Percentiles rank a stretch among this genome's conserved stretches.
Evolutionary conservation across 2,329 filamentous ascomycete species (phyloP).

Genomic region (Thermothelomyces thermophilus): DNA sequence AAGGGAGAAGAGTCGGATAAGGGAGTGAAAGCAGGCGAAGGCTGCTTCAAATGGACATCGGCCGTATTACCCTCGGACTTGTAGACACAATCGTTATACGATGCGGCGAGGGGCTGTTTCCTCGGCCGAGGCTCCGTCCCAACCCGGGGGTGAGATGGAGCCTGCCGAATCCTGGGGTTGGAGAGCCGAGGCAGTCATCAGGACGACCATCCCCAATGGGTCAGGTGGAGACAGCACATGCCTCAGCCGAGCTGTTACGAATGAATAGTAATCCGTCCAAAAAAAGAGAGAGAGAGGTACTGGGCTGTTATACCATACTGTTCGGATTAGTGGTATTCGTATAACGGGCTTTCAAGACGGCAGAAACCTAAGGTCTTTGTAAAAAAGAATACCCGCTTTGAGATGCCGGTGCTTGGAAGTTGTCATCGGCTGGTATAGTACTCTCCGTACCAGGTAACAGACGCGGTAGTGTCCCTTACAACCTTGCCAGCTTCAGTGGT

Average conservation of each 20-base stretch:
- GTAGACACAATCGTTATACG: conserved; percentile 11
- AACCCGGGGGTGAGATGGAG: background rate
- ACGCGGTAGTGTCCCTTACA: too few species aligned
- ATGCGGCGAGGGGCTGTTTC: conserved; percentile 3
- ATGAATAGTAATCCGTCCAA: too few species aligned
- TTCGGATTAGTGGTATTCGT: too few species aligned
- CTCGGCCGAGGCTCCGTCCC: conserved; percentile 6
- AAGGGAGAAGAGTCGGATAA: background rate
- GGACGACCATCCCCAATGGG: conserved; percentile 3
- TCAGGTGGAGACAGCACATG: conserved; percentile 1
- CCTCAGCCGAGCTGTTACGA: background rate
- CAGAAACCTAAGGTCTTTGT: too few species aligned
- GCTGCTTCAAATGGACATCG: conserved; percentile 7
- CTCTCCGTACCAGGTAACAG: too few species aligned
- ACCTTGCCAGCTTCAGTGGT: too few species aligned
- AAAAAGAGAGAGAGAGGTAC: too few species aligned
- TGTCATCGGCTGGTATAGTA: too few species aligned
- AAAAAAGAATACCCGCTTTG: too few species aligned
- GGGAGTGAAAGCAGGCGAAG: conserved; percentile 1
- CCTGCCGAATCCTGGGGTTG: background rate
- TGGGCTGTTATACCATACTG: too few species aligned
- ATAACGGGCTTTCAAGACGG: too few species aligned
- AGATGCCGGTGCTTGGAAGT: too few species aligned
- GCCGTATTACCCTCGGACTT: background rate
- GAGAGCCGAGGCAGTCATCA: background rate